Conservation (phyloP, 805 yeast species). For the Schwanniomyces sp. region DNA sequence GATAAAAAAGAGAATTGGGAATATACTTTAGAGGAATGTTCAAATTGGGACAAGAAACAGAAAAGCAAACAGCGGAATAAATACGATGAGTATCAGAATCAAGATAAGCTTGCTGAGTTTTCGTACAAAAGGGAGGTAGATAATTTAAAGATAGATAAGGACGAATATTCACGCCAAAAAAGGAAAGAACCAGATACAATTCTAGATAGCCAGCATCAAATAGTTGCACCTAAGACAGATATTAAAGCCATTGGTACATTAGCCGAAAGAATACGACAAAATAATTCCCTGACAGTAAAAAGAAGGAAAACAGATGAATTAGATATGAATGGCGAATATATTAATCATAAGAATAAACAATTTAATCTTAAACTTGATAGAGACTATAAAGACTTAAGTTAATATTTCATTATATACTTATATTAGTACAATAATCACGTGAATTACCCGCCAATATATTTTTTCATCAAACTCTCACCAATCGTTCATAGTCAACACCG, state of each 20-base stretch:
- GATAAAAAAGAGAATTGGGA: conserved; percentile 42
- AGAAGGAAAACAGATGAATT: conserved; percentile 33
- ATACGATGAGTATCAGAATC: conserved; percentile 47
- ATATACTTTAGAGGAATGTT: conserved; percentile 64
- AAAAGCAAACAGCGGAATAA: conserved; percentile 23
- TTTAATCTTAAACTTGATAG: conserved; percentile 69
- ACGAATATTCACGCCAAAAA: conserved; percentile 43
- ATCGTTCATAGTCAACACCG: neutral
- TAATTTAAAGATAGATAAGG: conserved; percentile 34
- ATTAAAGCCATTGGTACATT: conserved; percentile 9
- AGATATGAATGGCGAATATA: conserved; percentile 41
- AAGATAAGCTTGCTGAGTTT: conserved; percentile 55
- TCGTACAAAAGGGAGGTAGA: conserved; percentile 57
- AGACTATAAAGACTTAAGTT: conserved; percentile 37
- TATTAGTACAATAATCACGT: neutral
- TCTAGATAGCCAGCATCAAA: conserved; percentile 30
- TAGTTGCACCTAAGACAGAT: conserved; percentile 35
- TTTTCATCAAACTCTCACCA: neutral
- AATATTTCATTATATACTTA: neutral
- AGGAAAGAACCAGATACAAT: conserved; percentile 20
- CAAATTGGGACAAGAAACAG: conserved; percentile 54
- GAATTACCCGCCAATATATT: neutral
- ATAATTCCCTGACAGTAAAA: conserved; percentile 23
- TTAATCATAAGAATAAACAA: conserved; percentile 72
- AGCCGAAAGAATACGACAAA: conserved; percentile 3